Conservation (phyloP, 345 rosid genomes). For the Camelina hispida region DNA sequence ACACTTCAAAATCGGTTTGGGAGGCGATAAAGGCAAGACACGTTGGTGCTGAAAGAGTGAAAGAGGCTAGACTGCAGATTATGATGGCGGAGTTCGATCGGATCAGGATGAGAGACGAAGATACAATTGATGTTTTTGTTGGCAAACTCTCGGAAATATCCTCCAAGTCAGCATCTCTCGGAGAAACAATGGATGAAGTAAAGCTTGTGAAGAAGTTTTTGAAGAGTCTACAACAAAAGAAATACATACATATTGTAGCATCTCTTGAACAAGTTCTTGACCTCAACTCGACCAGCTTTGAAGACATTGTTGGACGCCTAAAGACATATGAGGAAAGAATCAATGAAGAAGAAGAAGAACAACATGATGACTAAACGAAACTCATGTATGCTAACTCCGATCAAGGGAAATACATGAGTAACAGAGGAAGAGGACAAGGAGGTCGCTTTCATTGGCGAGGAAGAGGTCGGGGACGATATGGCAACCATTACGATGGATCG, state of each 20-base stretch:
- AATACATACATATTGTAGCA: not conserved
- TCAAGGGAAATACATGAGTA: too few species aligned
- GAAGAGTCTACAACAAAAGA: not conserved
- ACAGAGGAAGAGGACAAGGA: too few species aligned
- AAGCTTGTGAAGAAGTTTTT: not conserved
- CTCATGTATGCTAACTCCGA: too few species aligned
- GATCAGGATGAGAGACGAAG: not conserved
- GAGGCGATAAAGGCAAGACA: too few species aligned
- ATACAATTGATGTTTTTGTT: not conserved
- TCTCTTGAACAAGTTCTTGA: not conserved
- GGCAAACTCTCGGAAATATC: not conserved
- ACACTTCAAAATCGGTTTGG: too few species aligned
- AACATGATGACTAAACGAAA: too few species aligned
- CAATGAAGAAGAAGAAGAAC: accelerated
- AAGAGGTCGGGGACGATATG: too few species aligned
- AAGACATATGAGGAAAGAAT: not conserved
- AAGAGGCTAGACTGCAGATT: too few species aligned
- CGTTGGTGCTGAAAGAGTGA: too few species aligned
- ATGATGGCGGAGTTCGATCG: too few species aligned
- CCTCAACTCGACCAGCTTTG: accelerated
- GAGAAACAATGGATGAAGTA: not conserved
- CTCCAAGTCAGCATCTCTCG: not conserved
- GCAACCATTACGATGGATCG: too few species aligned
- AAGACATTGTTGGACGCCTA: not conserved
- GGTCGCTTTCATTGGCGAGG: too few species aligned